Percentiles rank a stretch among this genome's conserved stretches.
phyloP scores from a whole-genome alignment of 73 alveolate species.

The Paramecium sonneborni region DNA sequence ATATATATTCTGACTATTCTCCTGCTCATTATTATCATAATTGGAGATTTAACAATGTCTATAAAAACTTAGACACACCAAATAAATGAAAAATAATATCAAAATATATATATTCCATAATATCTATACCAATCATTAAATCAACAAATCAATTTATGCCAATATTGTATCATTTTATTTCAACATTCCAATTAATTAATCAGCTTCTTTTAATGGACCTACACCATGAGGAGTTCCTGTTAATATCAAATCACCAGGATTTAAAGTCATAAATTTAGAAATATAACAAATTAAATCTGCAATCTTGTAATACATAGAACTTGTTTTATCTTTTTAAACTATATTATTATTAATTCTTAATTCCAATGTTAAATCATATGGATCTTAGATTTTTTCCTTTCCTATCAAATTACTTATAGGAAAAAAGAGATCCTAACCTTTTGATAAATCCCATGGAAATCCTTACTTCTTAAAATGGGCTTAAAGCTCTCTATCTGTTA shows the following conservation, averaged over 20 bases:
- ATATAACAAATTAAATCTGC: slow-evolving; percentile 68
- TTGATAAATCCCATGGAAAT: slow-evolving; percentile 81
- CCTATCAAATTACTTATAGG: slow-evolving; percentile 73
- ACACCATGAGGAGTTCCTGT: slow-evolving; percentile 91
- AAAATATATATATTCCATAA: not conserved
- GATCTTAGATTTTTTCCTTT: slow-evolving; percentile 69
- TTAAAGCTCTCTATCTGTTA: slow-evolving; percentile 77
- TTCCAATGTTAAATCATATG: slow-evolving; percentile 71
- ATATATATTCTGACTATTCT: slow-evolving; percentile 58
- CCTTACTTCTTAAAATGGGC: slow-evolving; percentile 75
- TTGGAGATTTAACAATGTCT: slow-evolving; percentile 68
- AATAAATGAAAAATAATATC: not conserved
- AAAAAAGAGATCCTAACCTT: slow-evolving; percentile 82
- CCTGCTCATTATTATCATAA: slow-evolving; percentile 68
- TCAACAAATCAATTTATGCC: not conserved
- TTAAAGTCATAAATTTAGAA: slow-evolving; percentile 73
- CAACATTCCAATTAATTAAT: slow-evolving; percentile 44
- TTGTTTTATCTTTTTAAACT: slow-evolving; percentile 68
- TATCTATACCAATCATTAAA: not conserved
- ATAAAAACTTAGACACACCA: slow-evolving; percentile 32
- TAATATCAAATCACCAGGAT: slow-evolving; percentile 83
- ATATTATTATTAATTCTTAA: slow-evolving; percentile 67
- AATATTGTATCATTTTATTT: not conserved
- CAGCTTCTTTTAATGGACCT: slow-evolving; percentile 83
- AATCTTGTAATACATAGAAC: slow-evolving; percentile 76